Conservation (phyloP, 1,139 yeast species). For the Blastobotrys malaysiensis region DNA sequence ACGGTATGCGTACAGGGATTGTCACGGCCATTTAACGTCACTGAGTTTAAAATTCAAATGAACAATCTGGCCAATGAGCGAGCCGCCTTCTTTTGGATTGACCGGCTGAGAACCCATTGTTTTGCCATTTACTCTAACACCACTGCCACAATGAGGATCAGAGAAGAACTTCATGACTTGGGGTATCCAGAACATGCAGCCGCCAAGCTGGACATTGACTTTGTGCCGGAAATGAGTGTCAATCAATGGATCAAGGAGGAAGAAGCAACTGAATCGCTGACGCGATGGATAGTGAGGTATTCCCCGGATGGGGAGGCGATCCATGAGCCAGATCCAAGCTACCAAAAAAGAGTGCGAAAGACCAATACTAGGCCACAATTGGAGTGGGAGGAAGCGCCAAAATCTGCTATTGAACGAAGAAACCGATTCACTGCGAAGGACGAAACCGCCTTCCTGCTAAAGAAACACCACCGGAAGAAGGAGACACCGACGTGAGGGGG, state of each 20-base stretch:
- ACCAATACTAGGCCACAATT: not conserved
- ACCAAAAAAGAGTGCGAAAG: not conserved
- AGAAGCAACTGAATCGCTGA: not conserved
- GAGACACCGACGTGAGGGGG: too few relatives aligned
- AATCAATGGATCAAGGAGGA: not conserved
- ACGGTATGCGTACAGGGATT: slow-evolving; percentile 3
- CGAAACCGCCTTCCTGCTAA: not conserved
- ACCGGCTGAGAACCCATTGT: slow-evolving; percentile 3
- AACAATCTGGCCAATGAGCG: not conserved
- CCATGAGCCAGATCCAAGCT: not conserved
- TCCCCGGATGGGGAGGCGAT: not conserved
- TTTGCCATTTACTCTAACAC: not conserved
- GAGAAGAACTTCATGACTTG: not conserved
- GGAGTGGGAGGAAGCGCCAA: not conserved
- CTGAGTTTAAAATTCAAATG: not conserved
- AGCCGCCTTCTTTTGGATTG: slow-evolving; percentile 4
- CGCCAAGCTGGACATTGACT: not conserved
- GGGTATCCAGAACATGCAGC: not conserved
- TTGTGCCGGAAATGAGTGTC: not conserved
- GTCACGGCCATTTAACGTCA: not conserved
- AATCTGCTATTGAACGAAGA: not conserved
- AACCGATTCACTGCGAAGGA: not conserved
- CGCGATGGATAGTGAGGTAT: slow-evolving; percentile 1
- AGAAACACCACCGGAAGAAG: not conserved
- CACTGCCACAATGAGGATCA: not conserved